phyloP scores from a whole-genome alignment of 2,329 filamentous ascomycete species.

The Venturia asperata region DNA sequence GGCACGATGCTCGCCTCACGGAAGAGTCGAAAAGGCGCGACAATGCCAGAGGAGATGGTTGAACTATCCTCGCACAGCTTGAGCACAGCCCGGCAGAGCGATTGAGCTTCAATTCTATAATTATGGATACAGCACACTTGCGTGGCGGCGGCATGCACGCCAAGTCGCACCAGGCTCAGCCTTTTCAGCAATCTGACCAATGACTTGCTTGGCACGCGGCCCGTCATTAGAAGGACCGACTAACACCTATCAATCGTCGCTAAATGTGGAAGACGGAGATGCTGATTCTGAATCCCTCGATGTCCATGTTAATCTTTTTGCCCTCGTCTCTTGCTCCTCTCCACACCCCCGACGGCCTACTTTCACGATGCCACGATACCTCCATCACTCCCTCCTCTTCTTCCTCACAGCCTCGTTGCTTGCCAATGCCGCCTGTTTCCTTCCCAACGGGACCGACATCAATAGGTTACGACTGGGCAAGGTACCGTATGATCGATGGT shows the following conservation, averaged over 20 bases:
- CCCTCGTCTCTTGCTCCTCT: background rate
- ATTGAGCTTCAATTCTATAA: background rate
- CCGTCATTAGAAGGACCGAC: background rate
- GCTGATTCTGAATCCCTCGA: background rate
- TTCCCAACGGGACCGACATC: conserved; percentile 2
- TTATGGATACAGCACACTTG: background rate
- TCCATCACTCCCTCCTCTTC: background rate
- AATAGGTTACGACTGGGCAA: background rate
- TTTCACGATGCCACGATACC: background rate
- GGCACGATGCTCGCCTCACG: background rate
- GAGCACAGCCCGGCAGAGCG: background rate
- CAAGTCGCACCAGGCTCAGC: conserved; percentile 3
- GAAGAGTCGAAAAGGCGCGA: background rate
- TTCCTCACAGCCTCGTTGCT: background rate
- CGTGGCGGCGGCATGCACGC: background rate
- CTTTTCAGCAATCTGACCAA: background rate
- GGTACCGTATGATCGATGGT: background rate
- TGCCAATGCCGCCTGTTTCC: background rate
- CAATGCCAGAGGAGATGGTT: background rate
- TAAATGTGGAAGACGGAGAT: background rate
- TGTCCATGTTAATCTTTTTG: background rate
- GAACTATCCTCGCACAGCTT: background rate
- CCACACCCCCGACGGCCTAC: background rate
- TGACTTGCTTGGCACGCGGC: background rate
- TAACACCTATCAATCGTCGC: background rate